phyloP scores from a whole-genome alignment of 2,329 filamentous ascomycete genomes.

The Fusarium musae region DNA sequence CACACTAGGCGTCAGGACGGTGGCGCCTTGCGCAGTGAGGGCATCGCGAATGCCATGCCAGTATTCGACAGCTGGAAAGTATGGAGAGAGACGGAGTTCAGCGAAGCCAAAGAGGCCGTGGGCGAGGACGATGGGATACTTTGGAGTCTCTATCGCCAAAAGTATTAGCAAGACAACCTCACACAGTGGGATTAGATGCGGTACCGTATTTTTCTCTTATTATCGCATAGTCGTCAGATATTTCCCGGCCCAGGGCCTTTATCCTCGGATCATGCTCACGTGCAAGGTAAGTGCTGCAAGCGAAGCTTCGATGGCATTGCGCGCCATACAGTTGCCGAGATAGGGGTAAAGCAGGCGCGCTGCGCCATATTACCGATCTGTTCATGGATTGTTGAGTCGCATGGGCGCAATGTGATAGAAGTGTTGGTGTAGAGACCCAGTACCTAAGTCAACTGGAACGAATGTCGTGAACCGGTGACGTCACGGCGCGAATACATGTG shows the following conservation, averaged over 20 bases:
- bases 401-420: background rate
- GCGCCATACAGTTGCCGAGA: background rate
- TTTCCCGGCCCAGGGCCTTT: constrained; percentile 53
- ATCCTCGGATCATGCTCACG: constrained; percentile 53
- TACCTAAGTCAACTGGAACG: background rate
- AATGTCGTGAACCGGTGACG: constrained; percentile 28
- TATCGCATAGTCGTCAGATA: constrained; percentile 59
- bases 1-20: constrained; percentile 70
- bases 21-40: constrained; percentile 61
- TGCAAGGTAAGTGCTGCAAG: constrained; percentile 9
- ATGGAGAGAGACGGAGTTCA: constrained; percentile 62
- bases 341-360: background rate
- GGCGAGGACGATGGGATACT: constrained; percentile 71
- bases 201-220: constrained; percentile 59
- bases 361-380: constrained; percentile 32
- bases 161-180: background rate
- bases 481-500: constrained; percentile 22
- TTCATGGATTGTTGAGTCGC: constrained; percentile 35
- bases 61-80: constrained; percentile 68
- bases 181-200: background rate
- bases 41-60: constrained; percentile 73
- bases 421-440: background rate
- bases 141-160: constrained; percentile 60
- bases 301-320: constrained; percentile 31
- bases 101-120: constrained; percentile 74